Evolutionary conservation across 495 filamentous ascomycete genomes (phyloP).

Genomic region (Articulospora tetracladia): DNA sequence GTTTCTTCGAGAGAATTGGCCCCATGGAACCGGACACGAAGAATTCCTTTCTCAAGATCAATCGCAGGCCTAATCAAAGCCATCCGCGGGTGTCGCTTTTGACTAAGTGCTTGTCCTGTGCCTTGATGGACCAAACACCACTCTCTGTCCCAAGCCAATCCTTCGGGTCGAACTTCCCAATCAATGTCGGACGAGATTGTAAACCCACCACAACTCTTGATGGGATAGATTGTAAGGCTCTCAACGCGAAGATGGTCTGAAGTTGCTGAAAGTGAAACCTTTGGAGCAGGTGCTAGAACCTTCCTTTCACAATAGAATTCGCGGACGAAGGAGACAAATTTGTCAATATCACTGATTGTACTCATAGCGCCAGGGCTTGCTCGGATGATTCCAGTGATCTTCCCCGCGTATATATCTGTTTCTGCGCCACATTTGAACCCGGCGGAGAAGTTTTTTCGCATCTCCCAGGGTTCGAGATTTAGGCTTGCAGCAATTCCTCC

Average conservation of each 20-base stretch:
- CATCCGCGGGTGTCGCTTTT: conserved; percentile 83
- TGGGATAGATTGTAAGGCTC: conserved; percentile 70
- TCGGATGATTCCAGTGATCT: conserved; percentile 82
- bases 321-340: conserved; percentile 63
- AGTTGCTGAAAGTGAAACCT: neutral
- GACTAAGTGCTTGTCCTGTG: conserved; percentile 70
- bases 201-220: conserved; percentile 84
- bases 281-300: conserved; percentile 5
- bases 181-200: conserved; percentile 55
- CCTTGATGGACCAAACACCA: conserved; percentile 89
- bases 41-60: conserved; percentile 56
- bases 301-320: conserved; percentile 71
- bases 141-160: conserved; percentile 87
- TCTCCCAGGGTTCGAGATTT: conserved; percentile 68
- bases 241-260: conserved; percentile 36
- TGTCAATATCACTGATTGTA: conserved; percentile 67
- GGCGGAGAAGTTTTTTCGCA: conserved; percentile 73
- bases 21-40: conserved; percentile 39
- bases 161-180: conserved; percentile 77
- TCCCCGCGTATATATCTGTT: conserved; percentile 75
- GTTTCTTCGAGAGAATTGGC: conserved; percentile 16
- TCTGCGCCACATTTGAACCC: conserved; percentile 78
- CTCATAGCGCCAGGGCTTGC: conserved; percentile 88
- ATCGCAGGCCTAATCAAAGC: conserved; percentile 68
- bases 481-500: conserved; percentile 73